Evolutionary conservation across 2,329 filamentous ascomycete species (phyloP), one percentile per base, ranked within the genome.

Genomic region (Pochonia chlamydosporia): DNA sequence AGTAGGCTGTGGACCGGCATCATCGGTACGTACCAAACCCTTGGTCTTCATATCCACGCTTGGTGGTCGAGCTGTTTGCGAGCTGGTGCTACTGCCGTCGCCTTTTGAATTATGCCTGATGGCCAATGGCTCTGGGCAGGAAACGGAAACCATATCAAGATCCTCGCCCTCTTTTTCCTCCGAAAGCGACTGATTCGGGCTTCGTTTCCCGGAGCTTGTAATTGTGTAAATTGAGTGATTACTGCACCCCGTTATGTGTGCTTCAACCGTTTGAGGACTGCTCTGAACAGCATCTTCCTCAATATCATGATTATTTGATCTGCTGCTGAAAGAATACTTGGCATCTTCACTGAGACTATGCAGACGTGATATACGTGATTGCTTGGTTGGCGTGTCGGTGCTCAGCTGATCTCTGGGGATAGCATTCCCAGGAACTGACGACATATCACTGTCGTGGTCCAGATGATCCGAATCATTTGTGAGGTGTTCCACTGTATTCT

Each of bases 401-500:
- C 23, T 9, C 14, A 4, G 6, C 24, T 14, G 4, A 6, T 20
- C 43, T 24, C 16, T 25, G 24, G 14, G 10, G 7, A 43, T 18
- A 11, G 21, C 23, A 20, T n/a, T 20, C 16, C 4, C 49, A 28
- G 1, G 24, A 42, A 37, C 40, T 49, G 10, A 52, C 36, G 6
- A 62, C 3, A 31, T 23, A n/a, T 30, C 44, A n/a, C 26, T 41
- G 16, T 26, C 31, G 18, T 8, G 6, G 21, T 43, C 25, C 14
- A 31, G n/a, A 24, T 24, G 11, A 6, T 31, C 30, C 14, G 26
- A 9, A 3, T 26, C 51, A 31, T 56, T 58, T 13, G 60, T 56
- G 11, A 68, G 53, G 39, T 68, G 63, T 39, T 66, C 61, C 39
- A 62, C 54, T 47, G 64, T 63, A 49, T 68, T 66, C 25, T 61